Conservation (phyloP, 2,329 filamentous ascomycete genomes). For the Rhinocladiella mackenziei region DNA sequence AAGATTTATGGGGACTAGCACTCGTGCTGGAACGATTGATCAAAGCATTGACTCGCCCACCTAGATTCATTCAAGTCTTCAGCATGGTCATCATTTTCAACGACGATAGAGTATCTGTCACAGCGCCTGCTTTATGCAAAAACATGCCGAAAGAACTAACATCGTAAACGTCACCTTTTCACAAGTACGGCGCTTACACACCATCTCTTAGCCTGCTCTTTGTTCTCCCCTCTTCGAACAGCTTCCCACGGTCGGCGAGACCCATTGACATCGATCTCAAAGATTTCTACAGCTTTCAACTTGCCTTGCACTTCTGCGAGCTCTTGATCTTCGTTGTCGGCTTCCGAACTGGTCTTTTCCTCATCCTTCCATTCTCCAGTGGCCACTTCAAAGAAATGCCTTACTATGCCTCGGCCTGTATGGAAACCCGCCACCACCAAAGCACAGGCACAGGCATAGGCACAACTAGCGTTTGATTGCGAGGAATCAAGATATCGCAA, state of each 20-base stretch:
- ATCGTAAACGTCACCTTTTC: slow-evolving; percentile 7
- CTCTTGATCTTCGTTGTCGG: slow-evolving; percentile 38
- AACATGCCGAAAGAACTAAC: not conserved
- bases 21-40: too few relatives aligned
- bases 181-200: slow-evolving; percentile 49
- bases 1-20: not conserved
- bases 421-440: slow-evolving; percentile 57
- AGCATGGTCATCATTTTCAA: too few relatives aligned
- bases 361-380: slow-evolving; percentile 14
- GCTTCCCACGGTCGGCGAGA: slow-evolving; percentile 41
- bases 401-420: slow-evolving; percentile 54
- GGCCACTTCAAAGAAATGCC: slow-evolving; percentile 52
- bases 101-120: too few relatives aligned
- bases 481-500: slow-evolving; percentile 44
- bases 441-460: slow-evolving; percentile 31
- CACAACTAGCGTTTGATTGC: not conserved
- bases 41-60: too few relatives aligned
- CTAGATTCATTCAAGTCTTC: too few relatives aligned
- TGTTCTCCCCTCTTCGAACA: slow-evolving; percentile 42
- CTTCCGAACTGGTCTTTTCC: slow-evolving; percentile 26
- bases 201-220: slow-evolving; percentile 55
- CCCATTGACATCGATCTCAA: slow-evolving; percentile 39
- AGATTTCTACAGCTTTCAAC: slow-evolving; percentile 22
- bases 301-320: slow-evolving; percentile 21
- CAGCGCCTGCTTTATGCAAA: not conserved